A percentile compares a stretch with the other conserved stretches of the same genome.
These are phyloP conservation scores for Boletales sp. DNA, from an alignment of 768 basidiomycete genomes.

Conservation along the genomic window DNA sequence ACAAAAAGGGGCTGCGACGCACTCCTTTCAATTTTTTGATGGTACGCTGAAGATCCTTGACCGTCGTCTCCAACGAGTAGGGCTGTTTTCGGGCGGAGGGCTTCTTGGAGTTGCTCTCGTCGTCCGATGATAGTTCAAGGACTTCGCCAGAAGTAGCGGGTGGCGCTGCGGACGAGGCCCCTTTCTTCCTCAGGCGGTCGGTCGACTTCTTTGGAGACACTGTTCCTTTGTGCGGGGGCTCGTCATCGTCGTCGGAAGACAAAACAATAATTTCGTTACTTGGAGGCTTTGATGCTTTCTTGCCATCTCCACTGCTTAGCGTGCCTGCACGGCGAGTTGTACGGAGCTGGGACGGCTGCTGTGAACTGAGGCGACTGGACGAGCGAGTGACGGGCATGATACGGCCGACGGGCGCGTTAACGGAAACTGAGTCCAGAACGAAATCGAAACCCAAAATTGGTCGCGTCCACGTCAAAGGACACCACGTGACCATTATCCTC, in stretches of 20 bases:
- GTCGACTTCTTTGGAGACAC: constrained; percentile 10
- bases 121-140: constrained; percentile 59
- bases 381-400: constrained; percentile 30
- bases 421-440: constrained; percentile 1
- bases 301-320: constrained; percentile 5
- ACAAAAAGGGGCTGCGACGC: constrained; percentile 3
- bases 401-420: background rate
- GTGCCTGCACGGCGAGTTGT: constrained; percentile 5
- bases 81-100: constrained; percentile 9
- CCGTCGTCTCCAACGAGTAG: constrained; percentile 12
- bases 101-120: constrained; percentile 32
- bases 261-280: constrained; percentile 31
- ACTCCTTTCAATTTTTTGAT: constrained; percentile 45
- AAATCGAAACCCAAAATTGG: background rate
- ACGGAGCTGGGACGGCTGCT: constrained; percentile 4
- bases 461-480: constrained; percentile 8
- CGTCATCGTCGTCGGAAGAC: constrained; percentile 32
- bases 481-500: constrained; percentile 13
- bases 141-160: constrained; percentile 33
- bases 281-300: constrained; percentile 13
- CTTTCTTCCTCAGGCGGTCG: constrained; percentile 17
- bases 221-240: constrained; percentile 18
- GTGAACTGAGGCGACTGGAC: constrained; percentile 17
- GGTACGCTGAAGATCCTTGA: constrained; percentile 35
- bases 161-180: constrained; percentile 7